Percentiles rank a stretch among this genome's conserved stretches.
Conservation (phyloP, 2,329 filamentous ascomycete species). For the Elsinoe australis region DNA sequence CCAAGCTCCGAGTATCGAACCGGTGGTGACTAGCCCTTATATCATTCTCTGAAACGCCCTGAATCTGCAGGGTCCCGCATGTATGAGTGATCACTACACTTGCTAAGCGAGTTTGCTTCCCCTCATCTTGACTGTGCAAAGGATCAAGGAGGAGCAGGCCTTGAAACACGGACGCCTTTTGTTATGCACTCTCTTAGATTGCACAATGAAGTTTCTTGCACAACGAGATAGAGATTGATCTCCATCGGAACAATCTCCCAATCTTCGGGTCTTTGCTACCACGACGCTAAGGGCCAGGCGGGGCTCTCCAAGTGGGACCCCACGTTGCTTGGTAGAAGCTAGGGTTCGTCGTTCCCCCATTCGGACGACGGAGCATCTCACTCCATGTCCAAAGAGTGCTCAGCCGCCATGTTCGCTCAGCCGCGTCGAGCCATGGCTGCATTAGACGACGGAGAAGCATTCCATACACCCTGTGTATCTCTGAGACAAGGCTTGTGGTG, state of each 20-base stretch:
- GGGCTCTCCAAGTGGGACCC: neutral
- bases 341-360: neutral
- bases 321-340: constrained; percentile 2
- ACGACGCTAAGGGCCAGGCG: neutral
- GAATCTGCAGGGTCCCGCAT: neutral
- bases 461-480: neutral
- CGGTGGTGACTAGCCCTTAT: too few species aligned
- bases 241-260: constrained; percentile 3
- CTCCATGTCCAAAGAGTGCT: neutral
- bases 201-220: too few species aligned
- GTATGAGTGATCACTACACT: neutral
- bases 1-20: too few species aligned
- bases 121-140: too few species aligned
- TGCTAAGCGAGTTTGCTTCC: neutral
- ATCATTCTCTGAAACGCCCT: too few species aligned
- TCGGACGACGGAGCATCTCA: neutral
- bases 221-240: too few species aligned
- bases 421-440: constrained; percentile 4
- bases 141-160: too few species aligned
- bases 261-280: neutral
- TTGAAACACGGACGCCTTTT: too few species aligned
- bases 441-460: constrained; percentile 11
- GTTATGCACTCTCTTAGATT: too few species aligned
- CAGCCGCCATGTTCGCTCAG: neutral
- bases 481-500: constrained; percentile 5